Evolutionary conservation across 2,329 filamentous ascomycete species (phyloP), one percentile per base, ranked within the genome.

Genomic region (Dactylellina cionopaga): DNA sequence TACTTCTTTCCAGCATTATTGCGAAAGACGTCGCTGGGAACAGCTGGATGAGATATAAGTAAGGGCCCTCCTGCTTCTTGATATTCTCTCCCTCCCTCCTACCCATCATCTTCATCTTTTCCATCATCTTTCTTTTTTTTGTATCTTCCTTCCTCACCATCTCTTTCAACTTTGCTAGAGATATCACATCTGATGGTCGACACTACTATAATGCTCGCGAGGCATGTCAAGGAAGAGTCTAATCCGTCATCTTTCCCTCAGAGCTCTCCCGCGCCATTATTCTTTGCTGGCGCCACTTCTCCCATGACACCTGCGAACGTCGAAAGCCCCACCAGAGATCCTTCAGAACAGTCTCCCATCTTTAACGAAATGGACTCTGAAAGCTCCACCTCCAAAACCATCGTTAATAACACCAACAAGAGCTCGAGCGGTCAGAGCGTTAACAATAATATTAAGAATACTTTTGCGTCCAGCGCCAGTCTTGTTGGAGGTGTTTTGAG

Each of bases 31-130:
- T 15, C 13, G 35, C n/a, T 51, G 33, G 41, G 37, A 13, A 25
- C 25, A 9, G 25, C 31, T 19, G 47, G 46, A 54, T 17, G 39
- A 33, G 43, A 58, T 70, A 70, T 70, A 70, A 70, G 65, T 70
- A 70, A 46, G 49, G 24, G 2, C 15, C 25, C 13, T 5, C 33
- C 13, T 33, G 22, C 6, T 27, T 51, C 46, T 15, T 43, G 7
- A 5, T 15, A 19, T 5, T 43, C 39, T 22, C 15, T 17, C 25
- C 15, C 17, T 43, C 46, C 25, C 17, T 5, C 13, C n/a, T n/a
- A n/a, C n/a, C n/a, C n/a, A n/a, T n/a, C n/a, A n/a, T n/a, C n/a
- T n/a, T 51, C 11, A 31, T n/a, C 10, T 15, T 31, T 17, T 17
- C 46, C 33, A 5, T 43, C 47, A 27, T 33, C 11, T 25, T 15